These are phyloP conservation scores for Rhododendron mucronatum DNA, from an alignment of 148 eudicot genomes.

Conservation along the genomic window DNA sequence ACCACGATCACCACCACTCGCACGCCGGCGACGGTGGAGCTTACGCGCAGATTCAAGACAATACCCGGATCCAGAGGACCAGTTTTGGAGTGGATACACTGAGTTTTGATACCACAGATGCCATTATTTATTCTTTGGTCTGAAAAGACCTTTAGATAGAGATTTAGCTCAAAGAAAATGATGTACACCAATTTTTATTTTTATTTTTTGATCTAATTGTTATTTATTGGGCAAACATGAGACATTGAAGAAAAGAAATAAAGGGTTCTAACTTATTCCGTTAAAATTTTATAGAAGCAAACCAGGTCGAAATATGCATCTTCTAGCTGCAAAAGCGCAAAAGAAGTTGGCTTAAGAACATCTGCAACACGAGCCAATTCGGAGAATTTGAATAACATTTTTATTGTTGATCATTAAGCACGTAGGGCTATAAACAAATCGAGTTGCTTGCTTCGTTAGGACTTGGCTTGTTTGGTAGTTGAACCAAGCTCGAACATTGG, in stretches of 20 bases:
- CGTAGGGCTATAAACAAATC: no score
- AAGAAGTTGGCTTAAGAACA: no score
- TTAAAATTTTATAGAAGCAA: background rate
- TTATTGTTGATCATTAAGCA: no score
- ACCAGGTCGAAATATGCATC: background rate
- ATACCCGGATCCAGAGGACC: background rate
- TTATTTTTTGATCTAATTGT: background rate
- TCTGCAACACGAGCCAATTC: no score
- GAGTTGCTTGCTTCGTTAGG: no score
- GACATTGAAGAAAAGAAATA: background rate
- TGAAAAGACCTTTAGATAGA: background rate
- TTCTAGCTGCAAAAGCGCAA: background rate
- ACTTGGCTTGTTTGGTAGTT: no score
- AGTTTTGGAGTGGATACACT: background rate
- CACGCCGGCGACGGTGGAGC: background rate
- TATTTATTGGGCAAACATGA: background rate
- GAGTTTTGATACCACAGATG: slow-evolving; percentile 5
- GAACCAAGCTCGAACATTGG: no score
- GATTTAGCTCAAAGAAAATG: background rate
- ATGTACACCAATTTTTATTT: background rate
- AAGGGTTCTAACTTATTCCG: background rate
- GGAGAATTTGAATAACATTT: no score
- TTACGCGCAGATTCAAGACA: slow-evolving; percentile 3
- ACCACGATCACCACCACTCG: background rate
- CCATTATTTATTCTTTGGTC: slow-evolving; percentile 1